Evolutionary conservation across 2,329 filamentous ascomycete genomes (phyloP).

Genomic region (Aspergillus brasiliensis): DNA sequence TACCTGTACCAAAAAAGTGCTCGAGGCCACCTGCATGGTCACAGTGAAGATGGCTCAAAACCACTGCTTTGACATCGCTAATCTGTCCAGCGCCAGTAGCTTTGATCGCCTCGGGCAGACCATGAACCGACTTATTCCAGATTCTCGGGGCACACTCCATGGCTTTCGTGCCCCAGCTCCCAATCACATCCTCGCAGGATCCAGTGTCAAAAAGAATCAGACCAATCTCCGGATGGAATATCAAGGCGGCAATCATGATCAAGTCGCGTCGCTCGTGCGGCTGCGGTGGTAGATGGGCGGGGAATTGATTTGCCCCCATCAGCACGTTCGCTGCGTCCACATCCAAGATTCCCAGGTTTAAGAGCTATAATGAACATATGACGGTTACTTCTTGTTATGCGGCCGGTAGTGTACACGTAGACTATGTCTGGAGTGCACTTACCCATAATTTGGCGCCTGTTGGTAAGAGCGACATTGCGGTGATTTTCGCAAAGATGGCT

Average conservation of each 20-base stretch:
- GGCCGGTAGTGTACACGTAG: too few relatives aligned
- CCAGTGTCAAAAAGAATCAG: constrained; percentile 52
- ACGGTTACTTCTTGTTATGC: too few relatives aligned
- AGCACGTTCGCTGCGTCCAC: too few relatives aligned
- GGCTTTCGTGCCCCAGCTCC: constrained; percentile 32
- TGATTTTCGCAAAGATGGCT: too few relatives aligned
- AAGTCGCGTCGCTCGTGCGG: constrained; percentile 40
- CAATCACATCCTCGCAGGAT: constrained; percentile 48
- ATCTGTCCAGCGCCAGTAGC: constrained; percentile 44
- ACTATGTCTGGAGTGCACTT: too few relatives aligned
- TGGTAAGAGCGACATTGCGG: too few relatives aligned
- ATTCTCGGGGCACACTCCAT: too few relatives aligned
- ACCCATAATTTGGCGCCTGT: too few relatives aligned
- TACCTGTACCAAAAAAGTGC: constrained; percentile 42
- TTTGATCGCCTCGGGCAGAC: constrained; percentile 43
- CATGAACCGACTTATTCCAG: constrained; percentile 17
- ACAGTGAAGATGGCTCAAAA: constrained; percentile 52
- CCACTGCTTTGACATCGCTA: constrained; percentile 50
- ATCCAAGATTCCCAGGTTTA: too few relatives aligned
- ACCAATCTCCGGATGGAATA: constrained; percentile 49
- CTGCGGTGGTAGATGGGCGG: too few relatives aligned
- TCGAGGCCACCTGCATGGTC: constrained; percentile 54
- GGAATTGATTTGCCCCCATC: too few relatives aligned
- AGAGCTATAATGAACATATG: too few relatives aligned
- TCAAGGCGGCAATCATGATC: constrained; percentile 46